Evolutionary conservation across 257 asterid species (phyloP).

Genomic region (Echites panduratus): DNA sequence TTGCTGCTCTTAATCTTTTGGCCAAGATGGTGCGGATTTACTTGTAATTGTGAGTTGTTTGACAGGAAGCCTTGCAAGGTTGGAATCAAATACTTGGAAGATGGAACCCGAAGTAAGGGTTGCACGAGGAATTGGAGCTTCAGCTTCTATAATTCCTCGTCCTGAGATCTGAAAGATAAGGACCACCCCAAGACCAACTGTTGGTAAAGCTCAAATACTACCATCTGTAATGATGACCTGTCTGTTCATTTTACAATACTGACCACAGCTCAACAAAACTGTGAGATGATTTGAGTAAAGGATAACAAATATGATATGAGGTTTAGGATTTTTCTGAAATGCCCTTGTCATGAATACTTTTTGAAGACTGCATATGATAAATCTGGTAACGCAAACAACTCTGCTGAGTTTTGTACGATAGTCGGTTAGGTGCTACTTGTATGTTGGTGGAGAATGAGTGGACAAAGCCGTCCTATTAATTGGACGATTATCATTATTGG

Average conservation of each 20-base stretch:
- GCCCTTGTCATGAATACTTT: neutral
- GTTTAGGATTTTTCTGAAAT: neutral
- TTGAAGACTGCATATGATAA: too few species aligned
- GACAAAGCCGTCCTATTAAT: neutral
- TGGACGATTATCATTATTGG: neutral
- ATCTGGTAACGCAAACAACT: neutral
- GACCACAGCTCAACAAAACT: neutral
- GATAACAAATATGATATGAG: neutral
- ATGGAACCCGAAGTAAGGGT: constrained; percentile 78
- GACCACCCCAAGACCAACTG: constrained; percentile 78
- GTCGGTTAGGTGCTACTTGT: neutral
- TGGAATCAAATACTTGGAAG: constrained; percentile 74
- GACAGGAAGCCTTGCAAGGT: constrained; percentile 81
- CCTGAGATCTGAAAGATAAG: constrained; percentile 85
- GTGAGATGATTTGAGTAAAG: neutral
- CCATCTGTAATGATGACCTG: neutral
- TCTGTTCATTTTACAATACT: neutral
- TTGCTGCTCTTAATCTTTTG: neutral
- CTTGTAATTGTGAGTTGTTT: constrained; percentile 8
- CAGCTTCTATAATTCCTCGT: constrained; percentile 81
- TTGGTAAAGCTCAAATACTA: constrained; percentile 37
- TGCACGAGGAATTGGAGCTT: constrained; percentile 85
- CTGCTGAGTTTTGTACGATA: neutral
- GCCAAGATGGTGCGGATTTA: neutral
- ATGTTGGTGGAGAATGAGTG: neutral